Evolutionary conservation across 1,284 basidiomycete species (phyloP), one percentile per base, ranked within the genome.

Genomic region (Leccinum colubrinum): DNA sequence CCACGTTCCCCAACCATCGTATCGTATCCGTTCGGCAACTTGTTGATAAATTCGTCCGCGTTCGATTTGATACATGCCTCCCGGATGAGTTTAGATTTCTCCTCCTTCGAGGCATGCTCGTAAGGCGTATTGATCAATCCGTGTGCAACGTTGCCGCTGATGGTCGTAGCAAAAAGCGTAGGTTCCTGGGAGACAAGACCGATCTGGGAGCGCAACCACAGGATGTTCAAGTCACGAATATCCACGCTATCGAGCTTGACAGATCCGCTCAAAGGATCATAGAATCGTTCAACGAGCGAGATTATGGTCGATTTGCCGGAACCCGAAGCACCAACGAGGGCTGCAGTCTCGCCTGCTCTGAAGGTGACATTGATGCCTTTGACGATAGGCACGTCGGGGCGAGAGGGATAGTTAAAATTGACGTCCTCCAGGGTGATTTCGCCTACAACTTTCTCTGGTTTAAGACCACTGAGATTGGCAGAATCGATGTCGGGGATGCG

Each of bases 1-100:
- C 95, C 96, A 60, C 94, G 88, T 74, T 98, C 95, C 53, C 95
- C 96, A 61, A 97, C 94, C 77, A 93, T 80, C 4, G 96, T 97
- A 58, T 96, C 89, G 73, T 97, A 97, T 1, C 92, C 92, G 3
- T 89, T 75, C 1, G 95, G 95, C 6, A 97, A 80, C 70, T 93
- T 93, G 61, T 80, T 80, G 69, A 98, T 91, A 77, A 98, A 98
- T 1, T 88, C 89, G 69, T 97, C 91, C 1, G 95, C 95, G 69
- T 98, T 97, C 17, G 95, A 90, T 72, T 94, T 93, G 76, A 94
- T 79, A 67, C 93, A 95, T 0, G 95, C 96, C 62, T 94, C 88
- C 75, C 91, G 88, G 77, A 97, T 86, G 25, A 95, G 78, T 59
- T 81, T 81, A 64, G 90, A 85, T 76, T 93, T 91, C 70, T 93